phyloP scores from a whole-genome alignment of 805 yeast species.

The Wickerhamiella hasegawae region DNA sequence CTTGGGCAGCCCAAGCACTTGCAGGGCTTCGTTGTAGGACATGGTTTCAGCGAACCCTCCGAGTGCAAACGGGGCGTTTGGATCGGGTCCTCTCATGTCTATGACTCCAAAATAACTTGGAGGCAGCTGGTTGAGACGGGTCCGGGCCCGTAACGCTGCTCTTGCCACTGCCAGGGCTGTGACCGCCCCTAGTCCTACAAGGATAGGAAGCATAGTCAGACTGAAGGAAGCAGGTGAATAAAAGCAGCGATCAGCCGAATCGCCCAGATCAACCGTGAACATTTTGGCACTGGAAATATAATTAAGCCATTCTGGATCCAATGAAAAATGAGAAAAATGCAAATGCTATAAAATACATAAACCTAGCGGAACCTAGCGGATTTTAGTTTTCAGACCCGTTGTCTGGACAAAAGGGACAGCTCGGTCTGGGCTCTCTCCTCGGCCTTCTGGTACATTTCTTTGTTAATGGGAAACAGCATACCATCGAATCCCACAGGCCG shows the following conservation, averaged over 20 bases:
- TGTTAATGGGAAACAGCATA: conserved; percentile 20
- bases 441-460: conserved; percentile 16
- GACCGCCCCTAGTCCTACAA: conserved; percentile 18
- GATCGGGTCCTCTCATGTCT: conserved; percentile 4
- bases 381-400: too few relatives aligned
- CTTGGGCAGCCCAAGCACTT: conserved; percentile 28
- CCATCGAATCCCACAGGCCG: conserved; percentile 25
- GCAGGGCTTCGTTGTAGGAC: conserved; percentile 37
- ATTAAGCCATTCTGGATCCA: too few relatives aligned
- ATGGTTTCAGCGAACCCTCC: conserved; percentile 27
- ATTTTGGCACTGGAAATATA: too few relatives aligned
- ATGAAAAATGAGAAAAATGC: too few relatives aligned
- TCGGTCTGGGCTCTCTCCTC: conserved; percentile 22
- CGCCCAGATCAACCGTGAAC: too few relatives aligned
- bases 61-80: conserved; percentile 12
- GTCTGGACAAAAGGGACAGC: conserved; percentile 11
- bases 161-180: conserved; percentile 17
- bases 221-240: too few relatives aligned
- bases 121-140: conserved; percentile 17
- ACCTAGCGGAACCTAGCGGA: too few relatives aligned
- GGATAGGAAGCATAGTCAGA: conserved; percentile 14
- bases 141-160: conserved; percentile 20
- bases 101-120: conserved; percentile 17
- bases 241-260: too few relatives aligned
- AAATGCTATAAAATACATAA: too few relatives aligned